Percentiles rank a stretch among this genome's conserved stretches.
These are phyloP conservation scores for Chamaecrista fasciculata DNA, from an alignment of 306 rosid species.

Conservation along the genomic window DNA sequence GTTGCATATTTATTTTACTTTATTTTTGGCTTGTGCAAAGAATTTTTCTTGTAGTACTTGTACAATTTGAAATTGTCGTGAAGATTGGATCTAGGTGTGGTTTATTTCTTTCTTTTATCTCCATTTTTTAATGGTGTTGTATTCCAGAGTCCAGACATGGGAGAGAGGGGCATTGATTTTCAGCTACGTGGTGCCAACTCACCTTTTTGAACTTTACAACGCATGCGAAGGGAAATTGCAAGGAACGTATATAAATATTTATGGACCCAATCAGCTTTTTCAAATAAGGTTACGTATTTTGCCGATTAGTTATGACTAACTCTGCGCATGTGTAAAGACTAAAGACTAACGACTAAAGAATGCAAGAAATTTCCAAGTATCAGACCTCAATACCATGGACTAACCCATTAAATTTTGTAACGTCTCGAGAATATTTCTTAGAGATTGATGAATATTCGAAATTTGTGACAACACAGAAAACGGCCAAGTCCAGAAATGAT, in stretches of 20 bases:
- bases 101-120: background rate
- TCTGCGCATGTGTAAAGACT: conserved; percentile 16
- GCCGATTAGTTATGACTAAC: conserved; percentile 1
- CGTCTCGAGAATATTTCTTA: conserved; percentile 12
- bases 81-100: conserved; percentile 23
- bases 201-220: conserved; percentile 55
- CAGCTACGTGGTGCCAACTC: conserved; percentile 32
- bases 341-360: background rate
- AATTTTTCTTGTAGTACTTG: background rate
- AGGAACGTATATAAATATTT: conserved; percentile 14
- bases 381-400: conserved; percentile 25
- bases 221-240: conserved; percentile 41
- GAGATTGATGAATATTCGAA: conserved; percentile 2
- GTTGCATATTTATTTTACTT: background rate
- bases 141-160: background rate
- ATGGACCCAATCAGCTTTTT: no score
- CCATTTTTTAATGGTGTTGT: background rate
- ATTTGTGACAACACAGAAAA: background rate
- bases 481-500: conserved; percentile 23
- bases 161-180: conserved; percentile 18
- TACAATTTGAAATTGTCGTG: background rate
- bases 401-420: conserved; percentile 17
- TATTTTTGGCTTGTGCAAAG: background rate
- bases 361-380: background rate
- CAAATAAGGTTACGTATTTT: no score